These are phyloP conservation scores for Lepiota brunneoincarnata DNA, from an alignment of 768 basidiomycete genomes.

Conservation along the genomic window DNA sequence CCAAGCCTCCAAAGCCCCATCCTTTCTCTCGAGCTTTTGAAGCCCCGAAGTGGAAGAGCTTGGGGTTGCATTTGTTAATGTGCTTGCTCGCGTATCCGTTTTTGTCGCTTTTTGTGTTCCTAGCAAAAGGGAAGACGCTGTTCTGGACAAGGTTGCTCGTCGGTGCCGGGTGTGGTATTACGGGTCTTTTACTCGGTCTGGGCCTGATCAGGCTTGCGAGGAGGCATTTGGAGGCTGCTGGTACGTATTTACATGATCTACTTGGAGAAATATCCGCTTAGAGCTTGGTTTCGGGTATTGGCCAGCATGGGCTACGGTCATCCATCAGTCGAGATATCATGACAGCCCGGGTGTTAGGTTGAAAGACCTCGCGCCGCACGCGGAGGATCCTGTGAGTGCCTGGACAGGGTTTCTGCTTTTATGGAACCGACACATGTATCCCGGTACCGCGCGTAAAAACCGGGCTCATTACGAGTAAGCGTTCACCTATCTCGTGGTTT, in stretches of 20 bases:
- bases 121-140: slow-evolving; percentile 27
- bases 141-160: slow-evolving; percentile 41
- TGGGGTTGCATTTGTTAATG: slow-evolving; percentile 27
- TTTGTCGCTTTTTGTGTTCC: slow-evolving; percentile 25
- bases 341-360: slow-evolving; percentile 30
- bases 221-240: slow-evolving; percentile 33
- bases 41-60: slow-evolving; percentile 28
- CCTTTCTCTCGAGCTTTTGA: slow-evolving; percentile 24
- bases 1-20: slow-evolving; percentile 11
- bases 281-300: background rate
- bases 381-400: slow-evolving; percentile 27
- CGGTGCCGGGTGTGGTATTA: slow-evolving; percentile 29
- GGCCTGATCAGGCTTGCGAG: slow-evolving; percentile 28
- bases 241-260: slow-evolving; percentile 22
- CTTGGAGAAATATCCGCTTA: background rate
- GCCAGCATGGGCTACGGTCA: slow-evolving; percentile 42
- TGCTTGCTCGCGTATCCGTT: slow-evolving; percentile 33
- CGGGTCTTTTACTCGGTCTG: slow-evolving; percentile 29
- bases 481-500: background rate
- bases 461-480: slow-evolving; percentile 36
- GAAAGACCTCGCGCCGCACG: slow-evolving; percentile 32
- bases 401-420: slow-evolving; percentile 29
- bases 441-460: slow-evolving; percentile 27
- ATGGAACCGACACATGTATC: slow-evolving; percentile 31
- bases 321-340: slow-evolving; percentile 34